Percentiles rank a stretch among this genome's conserved stretches.
phyloP scores from a whole-genome alignment of 2,329 filamentous ascomycete species.

The Pyricularia grisea region DNA sequence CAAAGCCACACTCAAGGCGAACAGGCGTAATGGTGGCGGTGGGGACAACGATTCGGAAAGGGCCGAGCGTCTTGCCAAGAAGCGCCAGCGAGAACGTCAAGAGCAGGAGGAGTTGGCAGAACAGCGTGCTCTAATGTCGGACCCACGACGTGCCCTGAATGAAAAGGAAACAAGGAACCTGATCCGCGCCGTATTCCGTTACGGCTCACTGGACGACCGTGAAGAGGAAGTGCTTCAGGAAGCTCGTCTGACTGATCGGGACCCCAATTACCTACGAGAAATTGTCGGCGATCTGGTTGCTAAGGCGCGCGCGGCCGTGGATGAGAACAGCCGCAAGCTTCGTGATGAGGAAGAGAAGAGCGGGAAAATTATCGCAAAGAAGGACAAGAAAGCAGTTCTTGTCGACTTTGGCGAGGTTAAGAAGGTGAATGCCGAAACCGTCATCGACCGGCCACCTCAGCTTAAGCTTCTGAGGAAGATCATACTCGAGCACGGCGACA shows the following conservation, averaged over 20 bases:
- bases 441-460: conserved; percentile 83
- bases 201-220: conserved; percentile 81
- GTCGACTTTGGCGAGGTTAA: conserved; percentile 93
- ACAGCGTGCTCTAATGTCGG: conserved; percentile 61
- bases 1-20: conserved; percentile 53
- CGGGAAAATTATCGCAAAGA: conserved; percentile 82
- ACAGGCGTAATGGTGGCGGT: conserved; percentile 27
- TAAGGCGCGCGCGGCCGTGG: conserved; percentile 47
- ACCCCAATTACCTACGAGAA: conserved; percentile 66
- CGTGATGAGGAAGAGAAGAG: conserved; percentile 73
- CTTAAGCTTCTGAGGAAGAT: conserved; percentile 75
- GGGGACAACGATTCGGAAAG: conserved; percentile 43
- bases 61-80: conserved; percentile 55
- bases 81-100: conserved; percentile 53
- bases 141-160: conserved; percentile 81
- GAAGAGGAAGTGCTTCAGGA: conserved; percentile 80
- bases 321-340: conserved; percentile 60
- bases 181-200: conserved; percentile 82
- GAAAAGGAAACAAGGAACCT: conserved; percentile 92
- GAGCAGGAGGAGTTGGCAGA: conserved; percentile 69
- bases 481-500: conserved; percentile 57
- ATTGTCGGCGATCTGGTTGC: conserved; percentile 67
- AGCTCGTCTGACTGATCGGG: conserved; percentile 73
- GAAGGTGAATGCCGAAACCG: conserved; percentile 91
- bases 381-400: conserved; percentile 92